Evolutionary conservation across 495 filamentous ascomycete species (phyloP), one percentile per base, ranked within the genome.

Genomic region (Xylaria cubensis): DNA sequence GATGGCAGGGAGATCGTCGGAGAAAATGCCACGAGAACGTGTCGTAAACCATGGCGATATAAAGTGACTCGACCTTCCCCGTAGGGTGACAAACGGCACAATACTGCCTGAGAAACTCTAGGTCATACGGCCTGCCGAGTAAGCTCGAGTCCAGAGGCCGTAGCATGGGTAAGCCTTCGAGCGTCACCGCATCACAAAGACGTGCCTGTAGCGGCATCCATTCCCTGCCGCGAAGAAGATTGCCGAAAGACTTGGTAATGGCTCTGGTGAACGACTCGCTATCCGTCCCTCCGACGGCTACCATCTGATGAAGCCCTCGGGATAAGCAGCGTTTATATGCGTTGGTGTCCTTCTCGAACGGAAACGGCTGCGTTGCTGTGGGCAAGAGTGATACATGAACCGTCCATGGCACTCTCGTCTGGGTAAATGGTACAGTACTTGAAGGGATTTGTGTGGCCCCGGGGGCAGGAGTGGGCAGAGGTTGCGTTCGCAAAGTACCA

Each of bases 281-380:
- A 73, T 85, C 84, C 39, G 80, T 80, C 32, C 84, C 86, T 46
- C 80, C 79, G 24, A 88, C 79, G 29, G 82, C 85, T 32, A 88
- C 81, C 76, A 87, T 81, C 70, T 82, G 86, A 77, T 88, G 87
- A 61, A 87, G 82, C 21, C 86, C 87, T 24, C 87, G 84, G 41
- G 87, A 88, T 19, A 88, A 78, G 68, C 87, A 89, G 32, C 87
- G 81, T 74, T 88, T 87, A 77, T 89, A 89, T 7, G 86, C 86
- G 61, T 82, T 85, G 46, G 87, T 89, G 71, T 87, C 86, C 77
- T 87, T 85, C 80, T 89, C 87, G 77, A 89, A 89, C 9, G 87
- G 87, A 75, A 89, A 87, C 44, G 86, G 84, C 70, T 86, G 84
- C 56, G 75, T 79, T 19, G 80, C 82, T 69, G 82, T 84, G 13